Base-by-base conservation (phyloP, 1,284 basidiomycete genomes). In the Termitomyces sp. region DNA sequence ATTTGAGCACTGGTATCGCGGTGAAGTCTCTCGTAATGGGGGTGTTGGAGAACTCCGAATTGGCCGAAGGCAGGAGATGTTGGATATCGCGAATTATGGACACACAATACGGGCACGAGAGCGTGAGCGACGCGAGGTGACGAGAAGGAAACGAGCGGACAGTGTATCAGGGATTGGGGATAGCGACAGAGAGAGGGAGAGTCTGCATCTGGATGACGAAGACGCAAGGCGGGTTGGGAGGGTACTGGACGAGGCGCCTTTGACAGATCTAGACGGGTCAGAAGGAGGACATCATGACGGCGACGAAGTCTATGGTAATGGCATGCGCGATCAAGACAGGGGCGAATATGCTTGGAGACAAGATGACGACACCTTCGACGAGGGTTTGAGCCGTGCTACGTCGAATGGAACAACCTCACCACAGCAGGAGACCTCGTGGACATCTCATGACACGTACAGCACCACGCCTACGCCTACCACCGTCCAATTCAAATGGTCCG, bases 1-100 rank as follows among this genome's bases (percentile, higher is more conserved):
- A 0, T 90, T 84, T 58, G 86, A 90, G 63, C 88, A 90, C 63
- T 90, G 88, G 88, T 90, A 90, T 65, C 82, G 88, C 49, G 88
- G 88, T 2, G 88, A 90, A 60, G 78, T 88, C 2, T 83, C 87
- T 7, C 76, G 88, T 41, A 90, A 90, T 62, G 88, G 88, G 31
- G 88, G 88, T 39, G 88, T 90, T 15, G 88, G 88, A 44, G 88
- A 90, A 67, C 71, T 88, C 53, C 76, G 84, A 24, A 81, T 90
- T 2, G 88, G 81, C 2, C 76, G 77, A 62, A 76, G 83, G 57
- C 75, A 83, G 67, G 88, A 90, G 68, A 90, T 90, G 88, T 66
- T 90, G 52, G 86, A 90, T 64, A 90, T 90, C 58, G 88, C 88
- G 43, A 90, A 84, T 69, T 90, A 86, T 61, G 88, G 88, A 0